phyloP scores from a whole-genome alignment of 1,139 yeast species.

The Suhomyces maxii region DNA sequence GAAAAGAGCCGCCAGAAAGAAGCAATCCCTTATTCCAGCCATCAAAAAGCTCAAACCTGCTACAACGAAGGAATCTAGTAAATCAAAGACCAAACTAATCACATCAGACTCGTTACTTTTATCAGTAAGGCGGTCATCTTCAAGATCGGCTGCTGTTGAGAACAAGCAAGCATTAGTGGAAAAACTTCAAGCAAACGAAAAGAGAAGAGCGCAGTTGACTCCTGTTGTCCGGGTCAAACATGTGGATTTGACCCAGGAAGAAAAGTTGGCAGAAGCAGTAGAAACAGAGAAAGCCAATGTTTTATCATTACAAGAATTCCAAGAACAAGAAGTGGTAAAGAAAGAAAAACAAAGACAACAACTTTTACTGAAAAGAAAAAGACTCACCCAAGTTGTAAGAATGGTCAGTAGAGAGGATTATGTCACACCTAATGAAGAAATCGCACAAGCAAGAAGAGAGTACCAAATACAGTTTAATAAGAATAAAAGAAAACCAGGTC shows the following conservation, averaged over 20 bases:
- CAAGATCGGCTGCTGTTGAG: slow-evolving; percentile 75
- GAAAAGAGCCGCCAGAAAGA: slow-evolving; percentile 36
- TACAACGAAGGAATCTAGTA: slow-evolving; percentile 14
- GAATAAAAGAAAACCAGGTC: slow-evolving; percentile 41
- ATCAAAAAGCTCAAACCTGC: slow-evolving; percentile 39
- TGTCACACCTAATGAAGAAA: slow-evolving; percentile 54
- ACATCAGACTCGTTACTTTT: slow-evolving; percentile 52
- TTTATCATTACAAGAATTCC: slow-evolving; percentile 69
- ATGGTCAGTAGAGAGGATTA: slow-evolving; percentile 42
- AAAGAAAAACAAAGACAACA: slow-evolving; percentile 76
- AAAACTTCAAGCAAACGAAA: slow-evolving; percentile 70
- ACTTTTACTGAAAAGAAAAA: slow-evolving; percentile 62
- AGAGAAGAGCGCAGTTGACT: slow-evolving; percentile 52
- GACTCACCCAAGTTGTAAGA: slow-evolving; percentile 57
- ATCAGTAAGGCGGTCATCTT: slow-evolving; percentile 66
- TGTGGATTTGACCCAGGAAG: slow-evolving; percentile 77
- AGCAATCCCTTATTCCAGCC: slow-evolving; percentile 40
- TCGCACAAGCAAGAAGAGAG: slow-evolving; percentile 42
- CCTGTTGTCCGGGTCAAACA: slow-evolving; percentile 47
- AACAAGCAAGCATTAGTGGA: slow-evolving; percentile 78
- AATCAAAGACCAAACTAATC: slow-evolving; percentile 19
- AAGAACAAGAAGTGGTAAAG: slow-evolving; percentile 81
- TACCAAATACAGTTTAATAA: slow-evolving; percentile 29
- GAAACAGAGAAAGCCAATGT: slow-evolving; percentile 80
- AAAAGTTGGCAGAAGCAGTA: slow-evolving; percentile 78